phyloP scores from a whole-genome alignment of 106 monocot genomes.

The Dendrobium huoshanense region DNA sequence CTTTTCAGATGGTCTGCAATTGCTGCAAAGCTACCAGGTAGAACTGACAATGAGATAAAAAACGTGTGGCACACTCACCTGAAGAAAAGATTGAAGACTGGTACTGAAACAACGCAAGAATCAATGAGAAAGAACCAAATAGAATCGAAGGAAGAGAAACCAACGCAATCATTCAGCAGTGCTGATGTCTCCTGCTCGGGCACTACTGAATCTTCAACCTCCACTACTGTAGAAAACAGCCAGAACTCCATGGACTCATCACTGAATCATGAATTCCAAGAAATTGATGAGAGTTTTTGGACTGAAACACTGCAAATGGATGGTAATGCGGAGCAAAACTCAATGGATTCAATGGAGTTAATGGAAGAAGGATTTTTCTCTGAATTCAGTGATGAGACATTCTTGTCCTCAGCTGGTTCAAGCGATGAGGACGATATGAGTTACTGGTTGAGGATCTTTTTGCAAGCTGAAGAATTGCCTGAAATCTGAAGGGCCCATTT shows the following conservation, averaged over 20 bases:
- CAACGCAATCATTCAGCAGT: background rate
- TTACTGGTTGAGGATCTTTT: constrained; percentile 25
- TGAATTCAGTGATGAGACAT: background rate
- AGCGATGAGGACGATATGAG: constrained; percentile 2
- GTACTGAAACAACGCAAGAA: background rate
- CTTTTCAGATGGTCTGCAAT: constrained; percentile 54
- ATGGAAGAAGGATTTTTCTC: background rate
- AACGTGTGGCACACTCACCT: constrained; percentile 78
- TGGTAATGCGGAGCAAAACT: too few relatives aligned
- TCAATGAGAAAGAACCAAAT: background rate
- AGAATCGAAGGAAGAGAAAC: background rate
- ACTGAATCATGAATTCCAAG: background rate
- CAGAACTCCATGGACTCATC: background rate
- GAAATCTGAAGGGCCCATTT: background rate
- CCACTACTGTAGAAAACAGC: too few relatives aligned
- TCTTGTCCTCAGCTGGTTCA: background rate
- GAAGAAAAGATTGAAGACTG: constrained; percentile 32
- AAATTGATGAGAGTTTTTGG: constrained; percentile 13
- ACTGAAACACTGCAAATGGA: constrained; percentile 4
- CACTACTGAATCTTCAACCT: background rate
- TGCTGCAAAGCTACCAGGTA: constrained; percentile 48
- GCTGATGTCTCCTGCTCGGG: background rate
- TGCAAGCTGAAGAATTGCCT: constrained; percentile 17
- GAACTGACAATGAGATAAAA: constrained; percentile 81
- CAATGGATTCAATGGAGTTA: background rate